Percentiles rank a stretch among this genome's conserved stretches.
Conservation (phyloP, 139 green algal species). For the Chlorella sp. region DNA sequence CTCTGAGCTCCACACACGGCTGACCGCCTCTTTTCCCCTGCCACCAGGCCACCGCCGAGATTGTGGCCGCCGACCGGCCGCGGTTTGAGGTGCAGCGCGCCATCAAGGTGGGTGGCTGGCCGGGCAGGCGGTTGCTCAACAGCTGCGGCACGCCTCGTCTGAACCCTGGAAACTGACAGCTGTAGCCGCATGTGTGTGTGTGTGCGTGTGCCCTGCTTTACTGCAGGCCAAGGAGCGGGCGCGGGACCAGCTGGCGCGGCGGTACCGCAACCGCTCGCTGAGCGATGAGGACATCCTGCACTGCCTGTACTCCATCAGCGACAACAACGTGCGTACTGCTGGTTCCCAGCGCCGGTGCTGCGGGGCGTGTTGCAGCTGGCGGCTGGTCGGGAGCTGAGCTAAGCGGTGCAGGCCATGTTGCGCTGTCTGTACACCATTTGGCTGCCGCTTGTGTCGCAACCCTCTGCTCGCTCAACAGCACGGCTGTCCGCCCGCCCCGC, state of each 20-base stretch:
- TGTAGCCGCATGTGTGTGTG: neutral
- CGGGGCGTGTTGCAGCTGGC: too few species aligned
- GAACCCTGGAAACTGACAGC: neutral
- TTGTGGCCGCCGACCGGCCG: slow-evolving; percentile 60
- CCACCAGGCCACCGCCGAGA: slow-evolving; percentile 84
- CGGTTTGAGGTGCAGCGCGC: slow-evolving; percentile 76
- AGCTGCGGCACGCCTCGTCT: neutral
- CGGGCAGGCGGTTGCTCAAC: too few species aligned
- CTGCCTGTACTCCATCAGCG: slow-evolving; percentile 89
- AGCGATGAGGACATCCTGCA: slow-evolving; percentile 79
- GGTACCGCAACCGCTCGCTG: slow-evolving; percentile 57
- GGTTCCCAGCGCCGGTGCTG: too few species aligned
- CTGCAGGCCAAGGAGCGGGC: slow-evolving; percentile 81
- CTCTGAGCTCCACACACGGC: too few species aligned
- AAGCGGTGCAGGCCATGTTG: too few species aligned
- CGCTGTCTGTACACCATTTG: too few species aligned
- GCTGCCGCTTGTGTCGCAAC: too few species aligned
- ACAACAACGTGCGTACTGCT: slow-evolving; percentile 89
- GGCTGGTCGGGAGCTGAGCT: neutral
- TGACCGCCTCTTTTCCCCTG: too few species aligned
- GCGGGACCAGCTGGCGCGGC: slow-evolving; percentile 68
- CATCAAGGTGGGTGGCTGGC: slow-evolving; percentile 68
- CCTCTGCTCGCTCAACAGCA: too few species aligned
- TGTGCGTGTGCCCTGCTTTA: neutral
- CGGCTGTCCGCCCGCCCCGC: too few species aligned